Evolutionary conservation across 2,329 filamentous ascomycete genomes (phyloP).

Genomic region (Talaromyces sp.): DNA sequence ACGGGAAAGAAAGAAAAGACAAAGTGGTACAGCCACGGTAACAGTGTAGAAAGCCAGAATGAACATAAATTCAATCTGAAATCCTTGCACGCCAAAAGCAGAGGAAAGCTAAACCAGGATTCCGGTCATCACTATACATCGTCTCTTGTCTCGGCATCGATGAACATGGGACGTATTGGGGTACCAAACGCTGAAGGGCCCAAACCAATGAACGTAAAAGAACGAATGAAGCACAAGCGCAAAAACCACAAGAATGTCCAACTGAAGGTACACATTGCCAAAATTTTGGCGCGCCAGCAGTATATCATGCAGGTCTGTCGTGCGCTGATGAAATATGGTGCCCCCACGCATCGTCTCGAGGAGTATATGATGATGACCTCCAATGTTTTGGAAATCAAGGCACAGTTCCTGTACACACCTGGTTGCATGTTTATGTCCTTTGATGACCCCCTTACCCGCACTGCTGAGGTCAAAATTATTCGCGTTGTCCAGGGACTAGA

Average conservation of each 20-base stretch:
- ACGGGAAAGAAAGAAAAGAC: constrained; percentile 18
- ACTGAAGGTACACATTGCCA: constrained; percentile 55
- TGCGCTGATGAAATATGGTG: constrained; percentile 85
- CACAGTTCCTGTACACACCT: constrained; percentile 85
- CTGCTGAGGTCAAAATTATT: constrained; percentile 43
- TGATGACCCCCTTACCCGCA: constrained; percentile 48
- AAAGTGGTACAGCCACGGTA: constrained; percentile 30
- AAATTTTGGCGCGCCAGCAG: constrained; percentile 72
- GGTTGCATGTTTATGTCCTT: constrained; percentile 95
- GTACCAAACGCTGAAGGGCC: constrained; percentile 6
- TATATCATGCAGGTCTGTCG: constrained; percentile 83
- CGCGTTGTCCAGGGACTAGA: constrained; percentile 40
- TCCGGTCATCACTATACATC: constrained; percentile 14
- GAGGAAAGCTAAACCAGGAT: not conserved
- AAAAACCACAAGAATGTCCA: not conserved
- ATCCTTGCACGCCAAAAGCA: not conserved
- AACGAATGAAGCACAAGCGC: not conserved
- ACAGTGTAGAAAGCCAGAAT: not conserved
- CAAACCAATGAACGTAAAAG: not conserved
- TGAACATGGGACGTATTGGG: constrained; percentile 20
- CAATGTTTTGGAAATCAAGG: constrained; percentile 79
- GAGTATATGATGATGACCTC: constrained; percentile 89
- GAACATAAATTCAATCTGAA: not conserved
- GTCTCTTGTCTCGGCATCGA: constrained; percentile 21
- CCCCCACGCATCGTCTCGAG: constrained; percentile 86